A percentile compares a stretch with the other conserved stretches of the same genome.
These are phyloP conservation scores for Rhynchosporium graminicola DNA, from an alignment of 2,329 filamentous ascomycete genomes.

Conservation along the genomic window DNA sequence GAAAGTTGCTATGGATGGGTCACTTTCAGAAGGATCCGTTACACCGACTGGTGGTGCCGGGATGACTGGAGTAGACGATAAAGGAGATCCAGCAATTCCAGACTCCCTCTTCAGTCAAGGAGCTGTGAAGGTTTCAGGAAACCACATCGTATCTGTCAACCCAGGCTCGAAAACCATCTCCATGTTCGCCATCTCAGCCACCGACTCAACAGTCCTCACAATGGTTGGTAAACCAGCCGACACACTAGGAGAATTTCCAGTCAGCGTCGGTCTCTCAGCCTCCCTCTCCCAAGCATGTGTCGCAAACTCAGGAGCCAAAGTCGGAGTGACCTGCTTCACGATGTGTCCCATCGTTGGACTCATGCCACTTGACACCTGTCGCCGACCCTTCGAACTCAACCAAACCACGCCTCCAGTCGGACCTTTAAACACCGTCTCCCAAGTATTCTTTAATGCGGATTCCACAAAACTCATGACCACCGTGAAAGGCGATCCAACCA, in stretches of 20 bases:
- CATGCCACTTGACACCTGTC: constrained; percentile 45
- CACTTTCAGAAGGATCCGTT: constrained; percentile 46
- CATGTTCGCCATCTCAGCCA: constrained; percentile 49
- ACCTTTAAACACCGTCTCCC: constrained; percentile 59
- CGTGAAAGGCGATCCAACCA: constrained; percentile 59
- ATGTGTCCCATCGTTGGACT: constrained; percentile 45
- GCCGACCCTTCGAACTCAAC: constrained; percentile 50
- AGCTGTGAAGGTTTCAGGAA: constrained; percentile 50
- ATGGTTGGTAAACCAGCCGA: constrained; percentile 47
- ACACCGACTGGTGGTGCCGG: constrained; percentile 52
- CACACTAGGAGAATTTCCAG: constrained; percentile 54
- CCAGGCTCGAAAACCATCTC: constrained; percentile 54
- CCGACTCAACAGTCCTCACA: constrained; percentile 48
- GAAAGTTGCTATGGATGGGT: constrained; percentile 49
- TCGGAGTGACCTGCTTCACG: constrained; percentile 48
- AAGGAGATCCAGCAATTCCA: constrained; percentile 45
- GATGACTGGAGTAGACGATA: constrained; percentile 44
- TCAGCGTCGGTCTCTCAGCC: constrained; percentile 51
- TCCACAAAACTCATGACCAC: constrained; percentile 53
- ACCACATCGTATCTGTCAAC: constrained; percentile 56
- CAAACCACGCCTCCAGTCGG: constrained; percentile 61
- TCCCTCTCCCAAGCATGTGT: constrained; percentile 50
- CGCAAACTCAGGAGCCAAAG: constrained; percentile 46
- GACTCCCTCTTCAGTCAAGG: constrained; percentile 56
- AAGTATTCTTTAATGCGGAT: constrained; percentile 60